Percentiles rank a stretch among this genome's conserved stretches.
These are phyloP conservation scores for peach (Prunus persica) DNA, from an alignment of 306 rosid genomes.

Conservation along the genomic window Prunus_persica_NCBIv2 NC_034015.1:20076001-20076500, in stretches of 20 bases:
- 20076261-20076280: too few species aligned
- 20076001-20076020: slow-evolving; percentile 25
- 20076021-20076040: slow-evolving; percentile 19
- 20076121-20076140: slow-evolving; percentile 5
- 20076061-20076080: slow-evolving; percentile 24
- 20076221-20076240: background rate
- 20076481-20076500: background rate
- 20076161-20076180: background rate
- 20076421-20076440: too few species aligned
- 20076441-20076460: too few species aligned
- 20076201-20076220: background rate
- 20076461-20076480: too few species aligned
- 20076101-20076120: background rate
- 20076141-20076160: background rate
- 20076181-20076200: background rate
- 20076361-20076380: slow-evolving; percentile 1
- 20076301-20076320: slow-evolving; percentile 4
- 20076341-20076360: background rate
- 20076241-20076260: too few species aligned
- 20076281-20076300: background rate
- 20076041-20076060: slow-evolving; percentile 27
- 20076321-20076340: background rate
- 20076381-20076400: background rate
- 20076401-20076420: background rate
- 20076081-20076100: slow-evolving; percentile 26